Percentiles rank a stretch among this genome's conserved stretches.
Evolutionary conservation across 176 grass and related monocot genomes (phyloP).

Genomic region (Eleusine indica): DNA sequence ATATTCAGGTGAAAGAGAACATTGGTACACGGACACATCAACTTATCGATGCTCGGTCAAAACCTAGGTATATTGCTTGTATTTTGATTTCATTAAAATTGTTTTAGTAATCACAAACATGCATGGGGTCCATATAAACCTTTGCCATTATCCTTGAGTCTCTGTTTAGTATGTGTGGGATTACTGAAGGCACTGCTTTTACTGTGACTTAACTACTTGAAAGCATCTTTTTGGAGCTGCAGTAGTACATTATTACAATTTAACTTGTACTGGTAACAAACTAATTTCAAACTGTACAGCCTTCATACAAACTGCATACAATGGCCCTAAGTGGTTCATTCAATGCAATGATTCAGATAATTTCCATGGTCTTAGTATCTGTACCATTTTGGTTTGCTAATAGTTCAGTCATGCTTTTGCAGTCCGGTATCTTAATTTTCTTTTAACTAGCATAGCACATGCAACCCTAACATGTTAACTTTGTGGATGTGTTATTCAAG

Average conservation of each 20-base stretch:
- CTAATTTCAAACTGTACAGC: background rate
- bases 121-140: background rate
- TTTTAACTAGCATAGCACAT: background rate
- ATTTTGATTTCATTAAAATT: slow-evolving; percentile 22
- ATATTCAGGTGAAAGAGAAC: slow-evolving; percentile 82
- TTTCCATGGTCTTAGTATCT: background rate
- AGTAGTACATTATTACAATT: background rate
- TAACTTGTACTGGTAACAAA: background rate
- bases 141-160: background rate
- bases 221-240: background rate
- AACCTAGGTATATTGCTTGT: slow-evolving; percentile 68
- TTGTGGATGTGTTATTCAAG: background rate
- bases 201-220: background rate
- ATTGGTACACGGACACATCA: slow-evolving; percentile 76
- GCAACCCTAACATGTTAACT: background rate
- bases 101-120: background rate
- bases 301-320: background rate
- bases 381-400: background rate
- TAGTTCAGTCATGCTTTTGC: background rate
- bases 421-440: background rate
- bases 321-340: background rate
- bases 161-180: background rate
- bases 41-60: slow-evolving; percentile 82
- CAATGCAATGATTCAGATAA: slow-evolving; percentile 21
- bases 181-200: slow-evolving; percentile 13